Base-by-base conservation (phyloP, 176 grass and related monocot genomes). In the Eragrostis nindensis region DNA sequence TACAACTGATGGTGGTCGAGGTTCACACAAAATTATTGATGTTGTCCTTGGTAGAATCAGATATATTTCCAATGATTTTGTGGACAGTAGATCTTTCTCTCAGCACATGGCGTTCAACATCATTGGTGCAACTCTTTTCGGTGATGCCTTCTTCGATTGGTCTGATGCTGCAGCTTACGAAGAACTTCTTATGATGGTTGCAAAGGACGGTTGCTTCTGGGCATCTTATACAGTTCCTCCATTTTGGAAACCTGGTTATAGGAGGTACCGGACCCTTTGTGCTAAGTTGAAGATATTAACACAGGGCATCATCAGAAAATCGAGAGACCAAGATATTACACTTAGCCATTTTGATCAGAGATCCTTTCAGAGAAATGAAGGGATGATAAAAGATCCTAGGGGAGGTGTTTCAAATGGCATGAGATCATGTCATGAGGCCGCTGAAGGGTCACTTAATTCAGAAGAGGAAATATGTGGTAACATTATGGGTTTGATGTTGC, bases 151-250 rank as follows among this genome's bases (percentile, higher is more conserved):
- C 47, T 84, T 93, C 41, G 48, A 88, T 90, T 99, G 97, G 97
- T 85, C 91, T 81, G 82, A 90, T 69, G 83, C 74, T 68, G 52
- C 69, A 69, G 55, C 75, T 24, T 99, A 93, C 59, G 92, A 99
- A 80, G 90, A 93, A 71, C 93, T 99, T 32, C 79, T 99, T 39
- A 93, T 85, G 89, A 77, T 73, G 68, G 80, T 99, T 43, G 88
- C 90, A 63, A 93, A 93, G 46, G 87, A 99, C 64, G 91, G 93
- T 66, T 93, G 91, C 79, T 96, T 91, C 66, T 99, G 97, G 97
- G 90, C 97, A 80, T 96, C 93, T 83, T 93, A 86, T 86, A 59
- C 73, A 67, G 57, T 99, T 42, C 73, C 68, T 44, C 97, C 97
- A 6, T 90, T 93, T 80, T 99, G 97, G 97, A 92, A 88, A 79